Conservation (phyloP, 108 stramenopile species). For the Mayamaea pseudoterrestris region DNA sequence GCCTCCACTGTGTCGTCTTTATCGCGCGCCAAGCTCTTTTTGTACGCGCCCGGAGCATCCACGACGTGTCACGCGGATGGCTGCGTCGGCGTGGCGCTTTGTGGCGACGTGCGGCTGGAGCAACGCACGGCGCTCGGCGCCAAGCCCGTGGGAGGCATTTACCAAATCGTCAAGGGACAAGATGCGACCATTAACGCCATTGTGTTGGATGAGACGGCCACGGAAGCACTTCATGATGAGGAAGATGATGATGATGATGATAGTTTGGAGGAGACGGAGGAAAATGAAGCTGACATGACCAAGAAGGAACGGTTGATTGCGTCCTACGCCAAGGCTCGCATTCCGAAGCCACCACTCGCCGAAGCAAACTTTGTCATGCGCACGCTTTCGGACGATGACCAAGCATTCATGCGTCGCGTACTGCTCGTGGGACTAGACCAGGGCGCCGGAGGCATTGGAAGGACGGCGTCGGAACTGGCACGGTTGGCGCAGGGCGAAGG, state of each 20-base stretch:
- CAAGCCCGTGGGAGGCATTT: slow-evolving; percentile 75
- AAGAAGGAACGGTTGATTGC: slow-evolving; percentile 25
- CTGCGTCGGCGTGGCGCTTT: slow-evolving; percentile 61
- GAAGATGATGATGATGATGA: slow-evolving; percentile 25
- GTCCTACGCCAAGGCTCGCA: slow-evolving; percentile 62
- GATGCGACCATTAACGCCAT: slow-evolving; percentile 59
- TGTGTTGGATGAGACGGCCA: slow-evolving; percentile 60
- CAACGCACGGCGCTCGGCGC: slow-evolving; percentile 74
- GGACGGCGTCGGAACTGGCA: slow-evolving; percentile 44
- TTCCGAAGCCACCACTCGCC: slow-evolving; percentile 73
- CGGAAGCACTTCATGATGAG: slow-evolving; percentile 22
- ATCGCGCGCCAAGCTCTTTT: slow-evolving; percentile 51
- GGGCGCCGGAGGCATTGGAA: slow-evolving; percentile 18
- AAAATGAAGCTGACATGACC: slow-evolving; percentile 21
- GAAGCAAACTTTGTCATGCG: slow-evolving; percentile 81
- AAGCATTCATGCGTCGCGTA: slow-evolving; percentile 68
- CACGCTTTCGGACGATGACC: slow-evolving; percentile 70
- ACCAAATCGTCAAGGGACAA: slow-evolving; percentile 51
- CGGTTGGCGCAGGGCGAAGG: slow-evolving; percentile 63
- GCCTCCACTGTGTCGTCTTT: slow-evolving; percentile 68
- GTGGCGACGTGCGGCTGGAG: slow-evolving; percentile 55
- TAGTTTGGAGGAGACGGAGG: slow-evolving; percentile 24
- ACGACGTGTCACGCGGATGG: slow-evolving; percentile 38
- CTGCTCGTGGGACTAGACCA: slow-evolving; percentile 62
- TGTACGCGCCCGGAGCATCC: slow-evolving; percentile 16